Base-by-base conservation (phyloP, 768 basidiomycete genomes). In the Tylopilus cervinicoccineus region DNA sequence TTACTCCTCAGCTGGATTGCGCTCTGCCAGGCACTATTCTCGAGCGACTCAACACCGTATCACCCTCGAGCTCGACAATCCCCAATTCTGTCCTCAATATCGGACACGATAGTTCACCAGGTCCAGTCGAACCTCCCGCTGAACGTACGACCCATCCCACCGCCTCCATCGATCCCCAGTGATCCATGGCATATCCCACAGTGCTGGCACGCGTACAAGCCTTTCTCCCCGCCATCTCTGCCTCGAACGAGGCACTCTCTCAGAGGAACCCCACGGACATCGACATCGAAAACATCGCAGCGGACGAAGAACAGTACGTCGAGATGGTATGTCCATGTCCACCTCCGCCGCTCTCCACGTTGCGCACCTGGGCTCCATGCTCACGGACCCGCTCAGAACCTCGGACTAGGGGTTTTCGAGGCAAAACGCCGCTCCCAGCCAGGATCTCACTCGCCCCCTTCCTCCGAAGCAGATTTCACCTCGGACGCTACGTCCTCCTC, bases 201-300 rank as follows among this genome's bases (percentile, higher is more conserved):
- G 86, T 88, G 17, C 69, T 89, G 6, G 72, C 78, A 10, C 79
- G 85, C 16, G 72, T 87, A 4, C 77, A 80, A 60, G 76, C 79
- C 0, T 88, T 88, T 59, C 75, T 88, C 6, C 84, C 85, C 3
- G 70, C 79, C 54, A 69, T 88, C 16, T 77, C 81, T 39, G 82
- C 80, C 12, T 83, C 85, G 3, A 88, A 86, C 55, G 73, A 72
- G 2, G 62, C 74, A 2, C 73, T 88, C 16, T 57, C 72, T 4
- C 69, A 73, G 32, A 62, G 65, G 33, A 74, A 82, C 50, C 83
- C 81, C 1, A 59, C 63, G 16, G 83, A 79, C 55, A 69, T 88
- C n/a, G 79, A 88, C 57, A 86, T 89, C 33, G 87, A 89, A 63
- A 73, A 83, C 48, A 55, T 88, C 20, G 66, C 69, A 7, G 71